Evolutionary conservation across 345 rosid species (phyloP).

Genomic region (Mallotus nudiflorus): DNA sequence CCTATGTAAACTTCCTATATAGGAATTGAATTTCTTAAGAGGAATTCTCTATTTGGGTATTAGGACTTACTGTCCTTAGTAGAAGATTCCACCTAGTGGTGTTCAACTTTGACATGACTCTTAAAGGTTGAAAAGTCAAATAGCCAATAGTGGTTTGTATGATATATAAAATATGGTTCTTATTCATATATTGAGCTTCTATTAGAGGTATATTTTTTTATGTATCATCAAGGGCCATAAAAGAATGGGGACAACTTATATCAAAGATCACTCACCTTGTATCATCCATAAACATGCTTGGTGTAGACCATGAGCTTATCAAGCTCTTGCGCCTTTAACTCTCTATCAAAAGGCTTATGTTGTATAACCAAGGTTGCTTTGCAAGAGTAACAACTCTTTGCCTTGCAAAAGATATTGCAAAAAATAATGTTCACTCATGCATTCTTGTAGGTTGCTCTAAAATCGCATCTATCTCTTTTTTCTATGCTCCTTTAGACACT

Average conservation of each 20-base stretch:
- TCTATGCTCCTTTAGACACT: constrained; percentile 43
- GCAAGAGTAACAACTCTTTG: constrained; percentile 78
- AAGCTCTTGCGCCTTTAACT: constrained; percentile 74
- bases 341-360: constrained; percentile 66
- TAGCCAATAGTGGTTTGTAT: too few species aligned
- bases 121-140: too few species aligned
- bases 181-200: too few species aligned
- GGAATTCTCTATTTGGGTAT: too few species aligned
- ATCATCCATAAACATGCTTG: constrained; percentile 85
- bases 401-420: constrained; percentile 75
- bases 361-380: constrained; percentile 63
- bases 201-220: too few species aligned
- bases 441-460: constrained; percentile 72
- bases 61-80: too few species aligned
- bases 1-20: too few species aligned
- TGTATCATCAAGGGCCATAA: constrained; percentile 67
- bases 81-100: too few species aligned
- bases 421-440: constrained; percentile 72
- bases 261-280: constrained; percentile 76
- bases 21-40: too few species aligned
- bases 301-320: constrained; percentile 79
- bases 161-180: too few species aligned
- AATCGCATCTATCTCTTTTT: constrained; percentile 32
- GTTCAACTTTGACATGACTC: too few species aligned
- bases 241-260: constrained; percentile 80